Conservation (phyloP, 2,329 filamentous ascomycete genomes). For the Aspergillus sp. region DNA sequence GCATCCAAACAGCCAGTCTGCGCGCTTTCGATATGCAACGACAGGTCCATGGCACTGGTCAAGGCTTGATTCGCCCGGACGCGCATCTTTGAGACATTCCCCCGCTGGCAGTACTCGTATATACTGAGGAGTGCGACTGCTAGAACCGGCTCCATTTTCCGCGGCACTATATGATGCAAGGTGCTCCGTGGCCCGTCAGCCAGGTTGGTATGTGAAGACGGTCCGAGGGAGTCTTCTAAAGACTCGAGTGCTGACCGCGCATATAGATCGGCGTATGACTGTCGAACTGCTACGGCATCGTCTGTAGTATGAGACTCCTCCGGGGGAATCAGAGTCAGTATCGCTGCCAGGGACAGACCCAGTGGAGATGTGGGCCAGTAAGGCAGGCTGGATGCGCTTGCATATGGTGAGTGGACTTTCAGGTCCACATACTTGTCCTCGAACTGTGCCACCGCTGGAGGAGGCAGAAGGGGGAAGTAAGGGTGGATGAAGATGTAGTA, state of each 20-base stretch:
- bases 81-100: slow-evolving; percentile 25
- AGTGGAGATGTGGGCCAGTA: slow-evolving; percentile 24
- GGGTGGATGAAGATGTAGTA: slow-evolving; percentile 30
- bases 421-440: slow-evolving; percentile 10
- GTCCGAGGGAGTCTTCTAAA: not conserved
- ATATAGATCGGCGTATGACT: slow-evolving; percentile 22
- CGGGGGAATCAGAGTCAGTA: slow-evolving; percentile 23
- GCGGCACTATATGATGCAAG: slow-evolving; percentile 17
- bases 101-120: slow-evolving; percentile 26
- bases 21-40: slow-evolving; percentile 16
- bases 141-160: slow-evolving; percentile 19
- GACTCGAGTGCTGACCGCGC: not conserved
- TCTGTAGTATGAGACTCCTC: slow-evolving; percentile 4
- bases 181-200: not conserved
- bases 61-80: slow-evolving; percentile 24
- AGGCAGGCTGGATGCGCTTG: slow-evolving; percentile 16
- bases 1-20: slow-evolving; percentile 16
- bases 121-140: slow-evolving; percentile 21
- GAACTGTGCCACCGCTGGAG: slow-evolving; percentile 5
- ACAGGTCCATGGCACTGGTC: slow-evolving; percentile 27
- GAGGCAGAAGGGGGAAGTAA: slow-evolving; percentile 24
- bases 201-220: not conserved
- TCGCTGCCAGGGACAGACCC: slow-evolving; percentile 21
- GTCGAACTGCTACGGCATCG: slow-evolving; percentile 8
- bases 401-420: not conserved